Evolutionary conservation across 306 rosid genomes (phyloP).

Genomic region (Oemleria cerasiformis): DNA sequence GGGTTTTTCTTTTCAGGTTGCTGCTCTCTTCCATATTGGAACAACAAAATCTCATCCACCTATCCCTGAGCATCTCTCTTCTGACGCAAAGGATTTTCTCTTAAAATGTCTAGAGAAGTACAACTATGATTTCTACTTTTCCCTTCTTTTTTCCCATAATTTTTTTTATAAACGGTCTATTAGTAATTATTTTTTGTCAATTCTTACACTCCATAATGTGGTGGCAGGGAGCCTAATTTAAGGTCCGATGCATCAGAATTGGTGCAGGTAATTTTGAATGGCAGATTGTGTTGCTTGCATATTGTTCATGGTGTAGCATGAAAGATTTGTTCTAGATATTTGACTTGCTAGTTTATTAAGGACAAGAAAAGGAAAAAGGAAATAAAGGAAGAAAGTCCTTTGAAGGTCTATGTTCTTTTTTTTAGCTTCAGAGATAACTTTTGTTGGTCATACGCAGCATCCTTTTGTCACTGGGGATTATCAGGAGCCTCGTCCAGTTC

Average conservation of each 20-base stretch:
- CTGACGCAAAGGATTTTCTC: constrained; percentile 83
- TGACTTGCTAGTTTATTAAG: background rate
- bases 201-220: constrained; percentile 27
- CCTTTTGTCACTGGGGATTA: constrained; percentile 68
- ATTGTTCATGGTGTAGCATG: background rate
- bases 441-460: constrained; percentile 56
- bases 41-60: constrained; percentile 95
- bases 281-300: constrained; percentile 2
- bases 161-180: background rate
- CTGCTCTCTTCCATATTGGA: constrained; percentile 86
- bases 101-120: constrained; percentile 84
- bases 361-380: background rate
- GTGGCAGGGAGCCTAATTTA: constrained; percentile 82
- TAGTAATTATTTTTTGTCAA: background rate
- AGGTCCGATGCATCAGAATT: constrained; percentile 76
- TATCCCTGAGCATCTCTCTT: constrained; percentile 84
- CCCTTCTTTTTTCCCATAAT: background rate
- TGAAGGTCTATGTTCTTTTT: background rate
- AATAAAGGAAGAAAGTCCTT: background rate
- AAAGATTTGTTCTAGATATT: background rate
- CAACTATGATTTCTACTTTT: constrained; percentile 19
- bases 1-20: constrained; percentile 56
- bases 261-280: constrained; percentile 58
- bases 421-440: constrained; percentile 12
- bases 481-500: constrained; percentile 44